Percentiles rank a stretch among this genome's conserved stretches.
These are phyloP conservation scores for Ustanciosporium gigantosporum DNA, from an alignment of 1,284 basidiomycete genomes.

Conservation along the genomic window DNA sequence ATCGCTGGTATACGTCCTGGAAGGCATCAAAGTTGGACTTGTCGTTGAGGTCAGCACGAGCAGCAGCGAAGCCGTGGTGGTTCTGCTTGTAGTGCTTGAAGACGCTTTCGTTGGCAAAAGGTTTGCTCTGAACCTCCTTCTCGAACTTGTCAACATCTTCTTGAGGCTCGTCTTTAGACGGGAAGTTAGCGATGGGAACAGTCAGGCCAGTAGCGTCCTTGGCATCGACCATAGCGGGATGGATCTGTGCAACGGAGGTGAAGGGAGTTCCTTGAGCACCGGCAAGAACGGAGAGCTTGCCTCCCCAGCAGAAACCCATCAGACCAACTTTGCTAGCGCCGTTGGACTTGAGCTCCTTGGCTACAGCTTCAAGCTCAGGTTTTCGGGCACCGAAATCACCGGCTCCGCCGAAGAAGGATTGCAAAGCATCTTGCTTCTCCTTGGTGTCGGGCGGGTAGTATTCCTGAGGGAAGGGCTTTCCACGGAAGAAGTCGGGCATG, in stretches of 20 bases:
- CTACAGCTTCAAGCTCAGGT: slow-evolving; percentile 65
- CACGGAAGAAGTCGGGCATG: slow-evolving; percentile 72
- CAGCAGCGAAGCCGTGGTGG: slow-evolving; percentile 73
- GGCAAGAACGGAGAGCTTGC: slow-evolving; percentile 37
- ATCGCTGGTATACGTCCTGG: slow-evolving; percentile 68
- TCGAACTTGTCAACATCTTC: slow-evolving; percentile 65
- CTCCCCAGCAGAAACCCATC: slow-evolving; percentile 64
- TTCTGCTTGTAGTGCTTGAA: slow-evolving; percentile 66
- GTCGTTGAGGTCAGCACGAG: slow-evolving; percentile 70
- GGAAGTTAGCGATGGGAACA: slow-evolving; percentile 69
- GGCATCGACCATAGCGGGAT: slow-evolving; percentile 66
- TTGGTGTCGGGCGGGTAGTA: slow-evolving; percentile 66
- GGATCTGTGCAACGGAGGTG: slow-evolving; percentile 41
- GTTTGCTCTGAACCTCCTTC: slow-evolving; percentile 61
- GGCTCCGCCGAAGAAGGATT: slow-evolving; percentile 61
- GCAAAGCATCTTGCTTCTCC: slow-evolving; percentile 63
- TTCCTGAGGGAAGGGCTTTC: slow-evolving; percentile 65
- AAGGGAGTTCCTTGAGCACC: slow-evolving; percentile 42
- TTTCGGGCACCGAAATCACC: slow-evolving; percentile 64
- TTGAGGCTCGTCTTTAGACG: slow-evolving; percentile 69
- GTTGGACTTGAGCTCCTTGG: slow-evolving; percentile 63
- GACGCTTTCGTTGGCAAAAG: slow-evolving; percentile 66
- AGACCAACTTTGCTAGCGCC: slow-evolving; percentile 65
- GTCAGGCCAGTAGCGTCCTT: slow-evolving; percentile 66
- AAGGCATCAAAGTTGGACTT: slow-evolving; percentile 71